Evolutionary conservation across 1,139 yeast genomes (phyloP).

Genomic region (Candida pseudocylindracea): DNA sequence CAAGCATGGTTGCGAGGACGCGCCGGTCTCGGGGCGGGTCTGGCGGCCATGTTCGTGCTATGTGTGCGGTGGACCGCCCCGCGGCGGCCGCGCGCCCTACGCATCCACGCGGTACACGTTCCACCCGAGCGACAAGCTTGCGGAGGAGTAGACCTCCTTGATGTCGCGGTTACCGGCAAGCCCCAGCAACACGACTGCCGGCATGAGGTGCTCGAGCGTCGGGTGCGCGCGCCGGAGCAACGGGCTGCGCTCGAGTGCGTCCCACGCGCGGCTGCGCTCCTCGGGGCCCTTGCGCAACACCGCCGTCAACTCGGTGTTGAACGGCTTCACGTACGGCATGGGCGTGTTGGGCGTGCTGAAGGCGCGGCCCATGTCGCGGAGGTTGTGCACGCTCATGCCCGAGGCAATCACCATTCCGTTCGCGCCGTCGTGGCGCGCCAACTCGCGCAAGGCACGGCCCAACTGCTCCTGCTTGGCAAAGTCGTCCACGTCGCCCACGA

Average conservation of each 20-base stretch:
- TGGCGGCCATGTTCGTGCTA: no score
- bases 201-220: conserved; percentile 50
- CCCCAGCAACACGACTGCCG: conserved; percentile 22
- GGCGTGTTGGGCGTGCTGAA: conserved; percentile 6
- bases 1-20: no score
- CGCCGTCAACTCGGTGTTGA: conserved; percentile 19
- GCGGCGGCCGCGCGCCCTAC: no score
- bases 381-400: conserved; percentile 66
- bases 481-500: conserved; percentile 22
- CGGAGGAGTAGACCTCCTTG: neutral
- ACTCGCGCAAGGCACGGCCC: conserved; percentile 24
- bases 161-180: neutral
- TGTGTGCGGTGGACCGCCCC: no score
- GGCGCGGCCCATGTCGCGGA: conserved; percentile 22
- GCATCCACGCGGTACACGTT: no score
- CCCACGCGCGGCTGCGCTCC: conserved; percentile 10
- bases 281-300: conserved; percentile 10
- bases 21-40: no score
- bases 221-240: conserved; percentile 42
- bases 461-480: conserved; percentile 26
- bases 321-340: conserved; percentile 26
- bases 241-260: conserved; percentile 8
- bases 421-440: conserved; percentile 3
- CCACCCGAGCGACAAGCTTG: neutral
- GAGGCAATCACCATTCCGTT: conserved; percentile 34